Percentiles rank a stretch among this genome's conserved stretches.
Evolutionary conservation across 1,284 basidiomycete genomes (phyloP).

Genomic region (Leccinum fuscescens): DNA sequence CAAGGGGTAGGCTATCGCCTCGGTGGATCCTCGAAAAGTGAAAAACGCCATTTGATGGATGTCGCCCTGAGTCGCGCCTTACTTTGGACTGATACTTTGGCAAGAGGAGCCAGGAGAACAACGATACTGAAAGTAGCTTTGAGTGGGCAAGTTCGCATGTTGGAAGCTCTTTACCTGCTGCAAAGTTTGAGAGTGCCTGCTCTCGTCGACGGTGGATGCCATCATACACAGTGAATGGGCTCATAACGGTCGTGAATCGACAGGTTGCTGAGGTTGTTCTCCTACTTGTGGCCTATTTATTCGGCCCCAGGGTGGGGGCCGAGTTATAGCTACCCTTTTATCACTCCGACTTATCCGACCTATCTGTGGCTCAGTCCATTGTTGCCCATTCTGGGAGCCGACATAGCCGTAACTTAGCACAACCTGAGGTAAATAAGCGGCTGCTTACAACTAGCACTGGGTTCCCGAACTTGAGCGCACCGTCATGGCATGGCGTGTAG

Average conservation of each 20-base stretch:
- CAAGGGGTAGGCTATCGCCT: slow-evolving; percentile 9
- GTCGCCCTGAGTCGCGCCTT: slow-evolving; percentile 31
- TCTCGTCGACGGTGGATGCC: not conserved
- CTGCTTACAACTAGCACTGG: not conserved
- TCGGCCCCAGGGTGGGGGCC: not conserved
- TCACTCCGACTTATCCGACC: not conserved
- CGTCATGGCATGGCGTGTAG: not conserved
- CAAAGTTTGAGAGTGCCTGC: slow-evolving; percentile 1
- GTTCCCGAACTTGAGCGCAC: not conserved
- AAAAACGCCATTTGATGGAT: slow-evolving; percentile 2
- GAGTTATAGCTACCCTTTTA: not conserved
- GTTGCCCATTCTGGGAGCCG: not conserved
- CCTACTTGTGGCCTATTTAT: not conserved
- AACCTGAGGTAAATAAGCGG: not conserved
- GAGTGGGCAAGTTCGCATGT: not conserved
- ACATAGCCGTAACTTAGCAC: not conserved
- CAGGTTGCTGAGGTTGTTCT: not conserved
- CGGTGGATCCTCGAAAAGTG: slow-evolving; percentile 15
- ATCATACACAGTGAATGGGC: not conserved
- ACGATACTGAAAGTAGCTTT: not conserved
- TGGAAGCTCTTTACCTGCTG: not conserved
- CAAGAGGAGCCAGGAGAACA: not conserved
- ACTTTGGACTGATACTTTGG: not conserved
- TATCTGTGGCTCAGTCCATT: not conserved
- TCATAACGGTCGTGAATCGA: not conserved